phyloP scores from a whole-genome alignment of 805 yeast species.

The Saccharomycopsis sp. region DNA sequence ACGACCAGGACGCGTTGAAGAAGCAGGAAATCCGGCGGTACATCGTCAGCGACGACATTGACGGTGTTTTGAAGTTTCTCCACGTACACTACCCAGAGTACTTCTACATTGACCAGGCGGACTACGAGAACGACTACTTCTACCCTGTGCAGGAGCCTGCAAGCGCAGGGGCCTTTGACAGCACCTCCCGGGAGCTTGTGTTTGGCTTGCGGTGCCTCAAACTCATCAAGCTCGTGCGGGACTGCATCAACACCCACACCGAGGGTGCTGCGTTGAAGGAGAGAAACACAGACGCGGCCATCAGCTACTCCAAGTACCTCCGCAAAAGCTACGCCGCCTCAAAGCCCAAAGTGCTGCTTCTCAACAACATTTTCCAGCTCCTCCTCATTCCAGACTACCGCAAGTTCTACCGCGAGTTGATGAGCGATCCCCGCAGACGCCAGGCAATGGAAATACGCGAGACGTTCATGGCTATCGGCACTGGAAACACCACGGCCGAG shows the following conservation, averaged over 20 bases:
- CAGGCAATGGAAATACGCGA: not conserved
- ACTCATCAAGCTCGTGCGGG: slow-evolving; percentile 10
- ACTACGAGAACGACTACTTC: no score
- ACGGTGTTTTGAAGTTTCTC: slow-evolving; percentile 1
- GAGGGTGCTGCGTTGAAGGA: not conserved
- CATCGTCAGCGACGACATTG: slow-evolving; percentile 3
- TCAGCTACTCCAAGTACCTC: slow-evolving; percentile 9
- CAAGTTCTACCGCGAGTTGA: not conserved
- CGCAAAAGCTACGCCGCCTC: slow-evolving; percentile 1
- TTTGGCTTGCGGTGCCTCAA: slow-evolving; percentile 15
- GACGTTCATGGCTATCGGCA: not conserved
- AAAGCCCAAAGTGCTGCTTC: not conserved
- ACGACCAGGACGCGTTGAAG: not conserved
- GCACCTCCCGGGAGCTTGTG: slow-evolving; percentile 3
- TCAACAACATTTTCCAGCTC: slow-evolving; percentile 10
- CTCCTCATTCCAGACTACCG: slow-evolving; percentile 1
- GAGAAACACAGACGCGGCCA: slow-evolving; percentile 3
- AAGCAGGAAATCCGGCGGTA: slow-evolving; percentile 2
- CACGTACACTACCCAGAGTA: not conserved
- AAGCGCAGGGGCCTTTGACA: not conserved
- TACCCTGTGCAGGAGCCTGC: no score
- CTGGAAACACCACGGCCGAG: not conserved
- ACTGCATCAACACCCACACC: not conserved
- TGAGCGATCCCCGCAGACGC: not conserved
- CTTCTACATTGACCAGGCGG: no score